A percentile compares a stretch with the other conserved stretches of the same genome.
phyloP scores from a whole-genome alignment of 2,329 filamentous ascomycete species.

The Seiridium unicorne region DNA sequence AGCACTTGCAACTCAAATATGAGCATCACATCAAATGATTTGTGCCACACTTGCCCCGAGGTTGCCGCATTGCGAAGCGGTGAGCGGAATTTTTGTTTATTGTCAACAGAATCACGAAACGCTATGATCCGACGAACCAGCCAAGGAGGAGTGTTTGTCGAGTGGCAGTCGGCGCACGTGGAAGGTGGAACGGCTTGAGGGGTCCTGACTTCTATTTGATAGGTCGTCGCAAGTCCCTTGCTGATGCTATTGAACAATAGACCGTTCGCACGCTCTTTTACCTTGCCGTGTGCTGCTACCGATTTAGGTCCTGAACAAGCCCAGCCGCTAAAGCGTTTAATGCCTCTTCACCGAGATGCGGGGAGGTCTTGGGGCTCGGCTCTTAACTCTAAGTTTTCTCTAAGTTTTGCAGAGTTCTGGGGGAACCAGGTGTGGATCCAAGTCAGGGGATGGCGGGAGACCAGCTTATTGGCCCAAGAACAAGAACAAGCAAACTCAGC shows the following conservation, averaged over 20 bases:
- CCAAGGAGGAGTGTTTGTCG: not conserved
- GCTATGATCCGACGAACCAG: too few species aligned
- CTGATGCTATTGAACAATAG: not conserved
- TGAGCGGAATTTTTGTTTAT: not conserved
- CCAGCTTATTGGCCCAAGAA: not conserved
- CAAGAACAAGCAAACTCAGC: not conserved
- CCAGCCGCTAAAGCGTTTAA: not conserved
- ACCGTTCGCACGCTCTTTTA: not conserved
- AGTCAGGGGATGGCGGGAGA: not conserved
- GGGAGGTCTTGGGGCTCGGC: not conserved
- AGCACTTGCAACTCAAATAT: too few species aligned
- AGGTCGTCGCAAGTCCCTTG: not conserved
- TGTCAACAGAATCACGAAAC: too few species aligned
- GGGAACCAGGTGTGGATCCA: not conserved
- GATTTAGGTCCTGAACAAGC: not conserved
- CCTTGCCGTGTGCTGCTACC: not conserved
- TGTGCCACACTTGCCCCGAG: too few species aligned
- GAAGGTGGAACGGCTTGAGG: not conserved
- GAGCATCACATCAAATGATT: too few species aligned
- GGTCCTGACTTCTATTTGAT: not conserved
- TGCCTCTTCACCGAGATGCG: not conserved
- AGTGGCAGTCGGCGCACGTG: not conserved
- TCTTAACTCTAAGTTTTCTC: not conserved
- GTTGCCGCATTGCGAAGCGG: not conserved
- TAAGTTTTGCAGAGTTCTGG: not conserved